These are phyloP conservation scores for Gracilaria gracilis DNA, from an alignment of 23 red algal genomes.

Conservation along the genomic window DNA sequence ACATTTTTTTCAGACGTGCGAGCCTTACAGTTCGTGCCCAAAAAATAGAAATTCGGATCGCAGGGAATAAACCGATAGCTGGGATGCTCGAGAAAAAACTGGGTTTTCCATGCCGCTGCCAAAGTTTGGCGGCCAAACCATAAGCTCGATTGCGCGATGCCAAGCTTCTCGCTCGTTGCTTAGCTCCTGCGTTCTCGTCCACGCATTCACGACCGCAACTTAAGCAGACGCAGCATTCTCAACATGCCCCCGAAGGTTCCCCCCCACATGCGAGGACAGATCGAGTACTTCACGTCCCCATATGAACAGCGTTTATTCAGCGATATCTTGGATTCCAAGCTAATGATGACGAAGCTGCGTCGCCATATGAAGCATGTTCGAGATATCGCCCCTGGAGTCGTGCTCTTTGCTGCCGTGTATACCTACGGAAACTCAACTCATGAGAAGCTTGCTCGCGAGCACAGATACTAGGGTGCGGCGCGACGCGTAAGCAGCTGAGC, in stretches of 20 bases:
- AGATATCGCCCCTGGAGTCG: slow-evolving; percentile 69
- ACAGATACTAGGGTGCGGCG: slow-evolving; percentile 42
- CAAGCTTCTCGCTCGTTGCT: too few relatives aligned
- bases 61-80: too few relatives aligned
- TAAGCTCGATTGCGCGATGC: too few relatives aligned
- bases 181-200: neutral
- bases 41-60: too few relatives aligned
- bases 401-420: slow-evolving; percentile 78
- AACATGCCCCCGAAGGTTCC: slow-evolving; percentile 88
- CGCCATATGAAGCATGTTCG: slow-evolving; percentile 80
- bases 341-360: slow-evolving; percentile 84
- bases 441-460: slow-evolving; percentile 75
- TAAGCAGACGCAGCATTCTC: neutral
- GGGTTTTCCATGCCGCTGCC: too few relatives aligned
- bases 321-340: slow-evolving; percentile 81
- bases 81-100: too few relatives aligned
- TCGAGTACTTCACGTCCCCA: slow-evolving; percentile 93
- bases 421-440: slow-evolving; percentile 80
- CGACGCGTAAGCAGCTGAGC: neutral
- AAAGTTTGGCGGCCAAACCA: too few relatives aligned
- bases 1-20: too few relatives aligned
- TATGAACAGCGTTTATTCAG: slow-evolving; percentile 94
- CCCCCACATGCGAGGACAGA: slow-evolving; percentile 80
- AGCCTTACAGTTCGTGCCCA: too few relatives aligned
- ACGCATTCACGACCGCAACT: neutral